Evolutionary conservation across 495 filamentous ascomycete species (phyloP), one percentile per base, ranked within the genome.

Genomic region (Pyronema omphalodes): DNA sequence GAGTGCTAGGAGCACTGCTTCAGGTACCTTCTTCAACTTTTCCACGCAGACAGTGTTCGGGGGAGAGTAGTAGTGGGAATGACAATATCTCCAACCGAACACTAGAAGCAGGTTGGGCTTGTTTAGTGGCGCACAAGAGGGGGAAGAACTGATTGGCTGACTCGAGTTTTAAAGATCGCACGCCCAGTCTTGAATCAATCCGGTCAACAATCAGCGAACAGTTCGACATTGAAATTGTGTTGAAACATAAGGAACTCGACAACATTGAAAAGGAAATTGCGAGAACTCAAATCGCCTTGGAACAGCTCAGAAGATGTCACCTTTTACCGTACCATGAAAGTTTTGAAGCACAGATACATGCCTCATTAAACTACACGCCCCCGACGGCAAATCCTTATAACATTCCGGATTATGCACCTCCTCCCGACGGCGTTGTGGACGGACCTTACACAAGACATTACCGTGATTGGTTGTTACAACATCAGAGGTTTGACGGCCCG

Each of bases 231-330:
- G 87, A 96, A 69, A 88, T 96, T 41, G 70, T 95, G 53, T 69
- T 94, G 59, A 98, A 95, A 71, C 91, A 98, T 65, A 78, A 88
- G 58, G 91, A 98, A 70, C 70, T 95, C 23, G 84, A 87, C 12
- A 73, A 94, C 54, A 93, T 98, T 67, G 86, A 96, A 66, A 88
- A 94, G 68, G 88, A 96, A 68, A 77, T 96, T 56, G 88, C 86
- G 59, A 94, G 93, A 72, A 94, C 88, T 60, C 88, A 95, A 72
- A 72, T 88, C 59, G 84, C 88, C n/a, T 75, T 95, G 58, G 91
- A 98, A 69, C 91, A 96, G 67, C 74, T 98, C 46, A 83, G 91
- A 54, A 82, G 91, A 52, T 94, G 88, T 64, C 78, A 86, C 59
- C 71, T 95, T 60, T 86, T 93, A 50, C 89, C 91, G 6, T 95